Base-by-base conservation (phyloP, 208 protist species). In the Leishmania aethiopica region DNA sequence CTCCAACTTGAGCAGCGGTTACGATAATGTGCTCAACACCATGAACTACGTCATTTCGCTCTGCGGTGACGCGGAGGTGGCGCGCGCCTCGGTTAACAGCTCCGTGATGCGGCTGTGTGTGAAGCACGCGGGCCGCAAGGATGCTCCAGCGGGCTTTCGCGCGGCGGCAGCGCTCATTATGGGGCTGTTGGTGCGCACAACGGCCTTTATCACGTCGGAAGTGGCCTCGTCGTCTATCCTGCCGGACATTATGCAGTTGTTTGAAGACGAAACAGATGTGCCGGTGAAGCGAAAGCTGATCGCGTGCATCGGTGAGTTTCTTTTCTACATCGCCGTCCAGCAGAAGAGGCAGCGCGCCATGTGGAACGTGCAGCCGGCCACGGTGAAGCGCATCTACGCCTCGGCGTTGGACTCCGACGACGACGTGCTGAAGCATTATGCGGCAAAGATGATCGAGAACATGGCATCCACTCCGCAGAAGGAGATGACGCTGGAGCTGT, bases 1-100 rank as follows among this genome's bases (percentile, higher is more conserved):
- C 57, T 88, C 84, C 37, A 85, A 70, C 77, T 67, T 78, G 28
- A 64, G 78, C 49, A 78, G 55, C 60, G 82, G 74, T 37, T 69
- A 85, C 73, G 75, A 88, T 69, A 37, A 84, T 40, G 69, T 83
- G 22, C 84, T 91, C 3, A 98, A 98, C 81, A 84, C 94, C n/a
- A 86, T 98, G 72, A 87, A 87, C 62, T 98, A 97, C 90, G 95
- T 98, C 82, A 92, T 96, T 77, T 86, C 87, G 6, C 88, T 98
- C 47, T 95, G 90, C 77, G 78, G 80, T 40, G 95, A 96, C 60
- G 79, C 91, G 3, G 80, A 86, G 47, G 93, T 90, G 75, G 94
- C 97, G n/a, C 97, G 96, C 62, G 84, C 95, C 25, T 86, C 97
- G 67, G 90, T 98, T 15, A 98, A 98, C 85, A 96, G 94, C 85